Evolutionary conservation across 2,329 filamentous ascomycete species (phyloP).

Genomic region (Botryotinia narcissicola): DNA sequence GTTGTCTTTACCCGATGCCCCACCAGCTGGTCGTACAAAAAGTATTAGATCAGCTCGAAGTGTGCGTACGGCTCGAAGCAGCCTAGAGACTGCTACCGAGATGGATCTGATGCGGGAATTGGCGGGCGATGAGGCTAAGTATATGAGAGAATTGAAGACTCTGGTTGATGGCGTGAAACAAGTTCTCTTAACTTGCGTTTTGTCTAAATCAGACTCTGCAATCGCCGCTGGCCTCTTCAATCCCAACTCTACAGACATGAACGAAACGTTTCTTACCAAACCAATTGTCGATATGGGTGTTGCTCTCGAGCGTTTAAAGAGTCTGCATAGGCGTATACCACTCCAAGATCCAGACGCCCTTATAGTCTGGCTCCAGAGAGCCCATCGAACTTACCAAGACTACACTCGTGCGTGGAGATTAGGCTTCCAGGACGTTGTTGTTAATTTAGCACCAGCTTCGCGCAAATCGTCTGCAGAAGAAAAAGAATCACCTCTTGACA

Average conservation of each 20-base stretch:
- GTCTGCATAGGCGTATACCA: conserved; percentile 76
- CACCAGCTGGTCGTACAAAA: conserved; percentile 55
- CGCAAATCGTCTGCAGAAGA: conserved; percentile 52
- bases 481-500: conserved; percentile 54
- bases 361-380: conserved; percentile 76
- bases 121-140: conserved; percentile 78
- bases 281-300: conserved; percentile 95
- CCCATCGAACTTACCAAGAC: conserved; percentile 75
- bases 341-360: conserved; percentile 68
- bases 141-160: conserved; percentile 86
- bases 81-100: conserved; percentile 65
- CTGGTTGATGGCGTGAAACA: conserved; percentile 94
- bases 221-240: conserved; percentile 67
- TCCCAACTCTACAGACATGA: conserved; percentile 46
- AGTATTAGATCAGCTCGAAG: conserved; percentile 77
- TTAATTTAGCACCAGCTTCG: conserved; percentile 77
- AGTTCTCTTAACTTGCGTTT: conserved; percentile 80
- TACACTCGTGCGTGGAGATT: conserved; percentile 88
- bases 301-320: conserved; percentile 78
- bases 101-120: conserved; percentile 78
- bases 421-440: conserved; percentile 90
- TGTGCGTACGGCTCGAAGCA: conserved; percentile 69
- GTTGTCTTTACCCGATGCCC: conserved; percentile 67
- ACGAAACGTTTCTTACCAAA: conserved; percentile 63
- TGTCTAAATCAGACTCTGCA: conserved; percentile 66